Evolutionary conservation across 352 stramenopile genomes (phyloP), one percentile per base, ranked within the genome.

Genomic region (Phytophthora nicotianae): DNA sequence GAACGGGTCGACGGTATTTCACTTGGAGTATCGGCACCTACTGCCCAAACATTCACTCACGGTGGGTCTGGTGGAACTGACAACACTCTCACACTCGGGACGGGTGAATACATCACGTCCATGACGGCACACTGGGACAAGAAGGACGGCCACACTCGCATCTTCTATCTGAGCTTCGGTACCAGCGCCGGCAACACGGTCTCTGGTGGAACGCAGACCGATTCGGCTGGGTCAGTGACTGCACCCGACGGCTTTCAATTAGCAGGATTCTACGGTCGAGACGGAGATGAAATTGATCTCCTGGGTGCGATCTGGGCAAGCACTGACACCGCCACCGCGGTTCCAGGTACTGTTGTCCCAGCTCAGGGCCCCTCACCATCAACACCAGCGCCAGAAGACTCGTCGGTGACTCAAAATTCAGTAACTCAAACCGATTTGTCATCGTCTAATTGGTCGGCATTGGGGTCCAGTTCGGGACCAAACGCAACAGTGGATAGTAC

Each of bases 191-290:
- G 70, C 10, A 74, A 75, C n/a, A 67, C 63, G 6, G 17, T 84
- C 0, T 65, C 66, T 1, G 54, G 29, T 48, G 77, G 72, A 17
- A 57, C 54, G 3, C 68, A 68, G 48, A 83, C 70, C 2, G 70
- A 63, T 35, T 38, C 32, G 32, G 7, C 24, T 29, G 24, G 24
- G 11, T 65, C 61, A 21, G 69, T 72, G 38, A 68, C 58, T 27
- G 77, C 77, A 2, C 77, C 75, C 0, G 41, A 51, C 0, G 75
- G 77, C 0, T 87, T 62, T 14, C 72, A 87, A 52, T 67, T 87
- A 38, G 74, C 70, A 37, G 77, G 63, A 6, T 87, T 87, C 58
- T 78, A 72, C 38, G 77, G 77, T 20, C 72, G 77, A n/a, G 45
- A 50, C 1, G 72, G 67, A 2, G 59, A 82, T 26, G 72, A 70